Evolutionary conservation across 768 basidiomycete species (phyloP).

Genomic region (Royoungia palumana): DNA sequence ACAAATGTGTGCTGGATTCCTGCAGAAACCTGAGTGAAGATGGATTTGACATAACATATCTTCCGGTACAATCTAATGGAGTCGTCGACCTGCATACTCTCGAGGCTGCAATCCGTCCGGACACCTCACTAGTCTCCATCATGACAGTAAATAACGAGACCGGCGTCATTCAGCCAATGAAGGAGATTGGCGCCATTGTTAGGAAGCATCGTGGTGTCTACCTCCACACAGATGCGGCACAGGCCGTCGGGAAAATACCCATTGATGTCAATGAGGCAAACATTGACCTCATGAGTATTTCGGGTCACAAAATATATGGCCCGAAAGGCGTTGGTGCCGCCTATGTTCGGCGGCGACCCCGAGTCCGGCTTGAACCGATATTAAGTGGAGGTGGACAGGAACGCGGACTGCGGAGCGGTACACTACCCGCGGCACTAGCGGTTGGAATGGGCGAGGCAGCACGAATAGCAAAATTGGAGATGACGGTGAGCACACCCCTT

Average conservation of each 20-base stretch:
- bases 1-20: conserved; percentile 98
- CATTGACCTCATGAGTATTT: conserved; percentile 93
- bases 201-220: conserved; percentile 87
- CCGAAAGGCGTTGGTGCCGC: conserved; percentile 95
- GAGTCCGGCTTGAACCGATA: conserved; percentile 93
- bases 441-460: conserved; percentile 96
- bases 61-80: conserved; percentile 90
- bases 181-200: conserved; percentile 86
- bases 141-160: conserved; percentile 99
- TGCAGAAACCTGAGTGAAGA: conserved; percentile 94
- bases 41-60: conserved; percentile 96
- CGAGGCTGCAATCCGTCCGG: conserved; percentile 85
- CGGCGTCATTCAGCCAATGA: conserved; percentile 95
- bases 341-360: conserved; percentile 88
- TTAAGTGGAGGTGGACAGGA: conserved; percentile 97
- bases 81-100: conserved; percentile 75
- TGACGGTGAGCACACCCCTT: conserved; percentile 66
- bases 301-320: conserved; percentile 97
- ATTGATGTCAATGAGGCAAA: conserved; percentile 94
- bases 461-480: conserved; percentile 86
- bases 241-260: conserved; percentile 89
- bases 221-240: conserved; percentile 97
- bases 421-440: conserved; percentile 79
- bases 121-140: conserved; percentile 91
- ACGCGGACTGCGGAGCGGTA: conserved; percentile 92